These are phyloP conservation scores for Pilatotrama ljubarskyi DNA, from an alignment of 768 basidiomycete species.

Conservation along the genomic window DNA sequence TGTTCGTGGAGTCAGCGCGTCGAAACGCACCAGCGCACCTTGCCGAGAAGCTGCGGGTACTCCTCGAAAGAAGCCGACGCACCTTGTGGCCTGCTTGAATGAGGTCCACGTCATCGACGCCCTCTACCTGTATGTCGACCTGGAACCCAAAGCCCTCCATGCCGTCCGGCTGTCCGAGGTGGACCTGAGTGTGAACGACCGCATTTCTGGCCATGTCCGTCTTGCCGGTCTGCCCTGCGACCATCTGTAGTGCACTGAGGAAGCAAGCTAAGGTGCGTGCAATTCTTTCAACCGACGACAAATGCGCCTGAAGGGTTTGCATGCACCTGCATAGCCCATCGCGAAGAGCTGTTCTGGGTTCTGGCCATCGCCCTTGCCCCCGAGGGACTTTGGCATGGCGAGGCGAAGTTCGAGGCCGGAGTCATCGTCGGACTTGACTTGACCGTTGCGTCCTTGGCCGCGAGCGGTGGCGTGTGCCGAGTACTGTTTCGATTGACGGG, in stretches of 20 bases:
- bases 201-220: constrained; percentile 56
- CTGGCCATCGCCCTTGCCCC: constrained; percentile 39
- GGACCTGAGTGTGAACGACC: constrained; percentile 60
- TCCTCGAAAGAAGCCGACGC: constrained; percentile 9
- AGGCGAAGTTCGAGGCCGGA: constrained; percentile 34
- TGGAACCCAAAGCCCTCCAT: constrained; percentile 63
- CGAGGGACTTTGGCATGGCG: constrained; percentile 37
- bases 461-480: constrained; percentile 65
- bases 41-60: background rate
- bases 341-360: constrained; percentile 44
- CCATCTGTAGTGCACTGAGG: constrained; percentile 65
- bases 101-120: constrained; percentile 63
- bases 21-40: background rate
- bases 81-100: constrained; percentile 73
- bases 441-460: constrained; percentile 66
- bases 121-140: constrained; percentile 71
- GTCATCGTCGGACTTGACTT: constrained; percentile 37
- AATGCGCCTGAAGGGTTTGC: background rate
- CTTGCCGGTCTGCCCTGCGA: constrained; percentile 56
- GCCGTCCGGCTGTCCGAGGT: constrained; percentile 60
- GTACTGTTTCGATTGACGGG: constrained; percentile 45
- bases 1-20: constrained; percentile 28
- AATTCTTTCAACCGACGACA: too few relatives aligned
- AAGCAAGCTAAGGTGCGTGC: constrained; percentile 55
- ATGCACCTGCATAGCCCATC: constrained; percentile 36